Conservation (phyloP, 1,284 basidiomycete species). For the Malassezia equina region DNA sequence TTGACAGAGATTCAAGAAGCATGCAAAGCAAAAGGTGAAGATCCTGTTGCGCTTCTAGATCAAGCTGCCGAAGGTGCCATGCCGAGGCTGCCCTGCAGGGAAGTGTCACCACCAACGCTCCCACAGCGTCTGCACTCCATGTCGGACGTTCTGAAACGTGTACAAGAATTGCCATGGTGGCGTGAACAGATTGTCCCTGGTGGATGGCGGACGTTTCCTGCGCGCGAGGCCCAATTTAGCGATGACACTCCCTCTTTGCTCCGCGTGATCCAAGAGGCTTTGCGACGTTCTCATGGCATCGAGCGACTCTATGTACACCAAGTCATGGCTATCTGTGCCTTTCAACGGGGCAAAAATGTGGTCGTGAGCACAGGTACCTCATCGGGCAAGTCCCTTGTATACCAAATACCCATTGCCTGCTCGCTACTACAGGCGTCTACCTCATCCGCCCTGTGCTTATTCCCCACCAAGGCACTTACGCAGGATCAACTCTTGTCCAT, state of each 20-base stretch:
- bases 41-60: constrained; percentile 36
- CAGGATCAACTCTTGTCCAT: constrained; percentile 64
- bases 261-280: constrained; percentile 55
- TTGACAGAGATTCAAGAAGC: constrained; percentile 35
- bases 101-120: constrained; percentile 25
- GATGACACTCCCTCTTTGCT: constrained; percentile 28
- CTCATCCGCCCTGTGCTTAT: constrained; percentile 71
- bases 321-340: constrained; percentile 62
- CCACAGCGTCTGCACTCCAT: constrained; percentile 32
- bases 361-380: constrained; percentile 84
- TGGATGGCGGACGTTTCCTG: constrained; percentile 33
- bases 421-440: constrained; percentile 59
- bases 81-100: constrained; percentile 32
- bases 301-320: constrained; percentile 67
- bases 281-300: constrained; percentile 60
- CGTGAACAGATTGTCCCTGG: constrained; percentile 46
- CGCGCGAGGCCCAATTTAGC: constrained; percentile 23
- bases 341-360: constrained; percentile 60
- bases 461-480: constrained; percentile 85
- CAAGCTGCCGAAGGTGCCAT: constrained; percentile 39
- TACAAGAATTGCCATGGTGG: constrained; percentile 37
- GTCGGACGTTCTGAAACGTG: constrained; percentile 29
- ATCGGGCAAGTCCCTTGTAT: constrained; percentile 83
- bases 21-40: constrained; percentile 16
- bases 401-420: constrained; percentile 59